A percentile compares a stretch with the other conserved stretches of the same genome.
phyloP scores from a whole-genome alignment of 495 filamentous ascomycete genomes.

The Hypoxylon fuscum region DNA sequence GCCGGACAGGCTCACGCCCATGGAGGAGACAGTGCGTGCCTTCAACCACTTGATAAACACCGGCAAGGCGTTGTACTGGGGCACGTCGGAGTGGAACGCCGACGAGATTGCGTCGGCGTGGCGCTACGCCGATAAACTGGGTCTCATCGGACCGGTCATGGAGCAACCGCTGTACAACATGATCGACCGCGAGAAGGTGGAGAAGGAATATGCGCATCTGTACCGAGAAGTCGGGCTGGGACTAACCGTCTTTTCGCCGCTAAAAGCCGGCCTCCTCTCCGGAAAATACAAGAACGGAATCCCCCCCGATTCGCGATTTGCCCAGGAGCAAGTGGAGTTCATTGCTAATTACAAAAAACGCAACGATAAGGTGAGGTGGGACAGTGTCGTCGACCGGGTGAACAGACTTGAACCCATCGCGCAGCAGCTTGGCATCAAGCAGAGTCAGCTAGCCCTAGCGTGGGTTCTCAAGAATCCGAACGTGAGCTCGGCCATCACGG shows the following conservation, averaged over 20 bases:
- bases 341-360: slow-evolving; percentile 57
- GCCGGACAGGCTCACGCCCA: slow-evolving; percentile 82
- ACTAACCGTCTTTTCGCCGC: slow-evolving; percentile 76
- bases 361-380: slow-evolving; percentile 55
- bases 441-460: slow-evolving; percentile 74
- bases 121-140: slow-evolving; percentile 74
- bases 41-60: slow-evolving; percentile 83
- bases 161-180: slow-evolving; percentile 91
- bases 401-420: slow-evolving; percentile 69
- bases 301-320: slow-evolving; percentile 64
- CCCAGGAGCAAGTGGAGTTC: slow-evolving; percentile 56
- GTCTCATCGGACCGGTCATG: slow-evolving; percentile 81
- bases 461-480: slow-evolving; percentile 83
- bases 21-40: slow-evolving; percentile 85
- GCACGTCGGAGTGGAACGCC: slow-evolving; percentile 86
- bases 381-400: slow-evolving; percentile 55
- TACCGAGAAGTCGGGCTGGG: slow-evolving; percentile 73
- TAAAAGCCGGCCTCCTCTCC: slow-evolving; percentile 77
- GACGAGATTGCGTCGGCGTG: slow-evolving; percentile 82
- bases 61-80: slow-evolving; percentile 90
- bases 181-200: slow-evolving; percentile 75
- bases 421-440: slow-evolving; percentile 69
- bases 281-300: slow-evolving; percentile 83
- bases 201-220: slow-evolving; percentile 75
- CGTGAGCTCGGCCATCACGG: slow-evolving; percentile 79